Conservation (phyloP, 1,284 basidiomycete genomes). For the Puccinia novopanici region DNA sequence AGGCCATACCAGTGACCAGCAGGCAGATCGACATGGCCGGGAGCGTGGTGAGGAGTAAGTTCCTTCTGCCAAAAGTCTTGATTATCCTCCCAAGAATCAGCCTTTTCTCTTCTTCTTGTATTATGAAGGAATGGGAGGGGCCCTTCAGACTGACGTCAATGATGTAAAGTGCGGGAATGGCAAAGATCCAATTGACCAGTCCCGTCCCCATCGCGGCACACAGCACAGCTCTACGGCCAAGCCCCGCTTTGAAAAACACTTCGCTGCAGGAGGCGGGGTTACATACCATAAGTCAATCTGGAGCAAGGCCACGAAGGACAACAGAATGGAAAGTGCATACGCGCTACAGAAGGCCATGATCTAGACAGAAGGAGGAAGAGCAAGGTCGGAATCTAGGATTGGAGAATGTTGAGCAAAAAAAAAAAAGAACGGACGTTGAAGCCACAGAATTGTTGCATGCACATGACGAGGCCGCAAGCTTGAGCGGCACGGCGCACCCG, state of each 20-base stretch:
- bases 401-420: background rate
- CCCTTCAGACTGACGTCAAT: too few relatives aligned
- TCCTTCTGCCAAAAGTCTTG: too few relatives aligned
- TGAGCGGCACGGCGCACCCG: too few relatives aligned
- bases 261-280: conserved; percentile 24
- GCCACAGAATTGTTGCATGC: too few relatives aligned
- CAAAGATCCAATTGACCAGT: too few relatives aligned
- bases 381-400: conserved; percentile 56
- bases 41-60: conserved; percentile 70
- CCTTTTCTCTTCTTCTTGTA: conserved; percentile 62
- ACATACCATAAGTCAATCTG: too few relatives aligned
- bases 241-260: conserved; percentile 68
- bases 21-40: conserved; percentile 70
- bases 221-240: conserved; percentile 63
- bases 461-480: too few relatives aligned
- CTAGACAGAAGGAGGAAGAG: conserved; percentile 57
- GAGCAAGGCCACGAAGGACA: background rate
- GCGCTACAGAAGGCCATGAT: conserved; percentile 65
- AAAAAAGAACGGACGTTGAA: conserved; percentile 27
- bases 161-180: too few relatives aligned
- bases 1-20: conserved; percentile 67
- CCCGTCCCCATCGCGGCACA: conserved; percentile 69
- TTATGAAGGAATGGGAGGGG: conserved; percentile 62
- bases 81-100: background rate
- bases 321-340: background rate